A percentile compares a stretch with the other conserved stretches of the same genome.
Evolutionary conservation across 1,284 basidiomycete genomes (phyloP).

Genomic region (Uromyces viciae-fabae): DNA sequence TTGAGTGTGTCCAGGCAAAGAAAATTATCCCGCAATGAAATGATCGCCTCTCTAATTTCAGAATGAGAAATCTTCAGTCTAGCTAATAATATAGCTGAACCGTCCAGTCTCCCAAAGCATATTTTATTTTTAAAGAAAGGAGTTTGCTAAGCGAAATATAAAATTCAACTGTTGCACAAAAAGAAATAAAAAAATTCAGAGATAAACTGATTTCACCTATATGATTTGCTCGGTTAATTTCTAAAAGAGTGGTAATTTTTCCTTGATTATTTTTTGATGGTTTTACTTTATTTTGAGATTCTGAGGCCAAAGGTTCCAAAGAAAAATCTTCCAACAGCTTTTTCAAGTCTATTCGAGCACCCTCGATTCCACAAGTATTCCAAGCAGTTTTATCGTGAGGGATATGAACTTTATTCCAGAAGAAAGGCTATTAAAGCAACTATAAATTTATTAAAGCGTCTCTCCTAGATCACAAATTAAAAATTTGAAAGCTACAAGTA

Average conservation of each 20-base stretch:
- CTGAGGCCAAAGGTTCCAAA: constrained; percentile 59
- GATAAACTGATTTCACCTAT: constrained; percentile 61
- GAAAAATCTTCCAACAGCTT: constrained; percentile 73
- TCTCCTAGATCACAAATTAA: neutral
- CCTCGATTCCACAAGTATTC: constrained; percentile 61
- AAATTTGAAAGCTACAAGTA: neutral
- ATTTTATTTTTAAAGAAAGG: neutral
- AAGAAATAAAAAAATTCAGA: neutral
- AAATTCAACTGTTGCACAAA: constrained; percentile 29
- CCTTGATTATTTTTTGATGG: constrained; percentile 61
- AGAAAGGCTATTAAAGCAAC: constrained; percentile 64
- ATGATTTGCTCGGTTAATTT: constrained; percentile 78
- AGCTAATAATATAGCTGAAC: constrained; percentile 71
- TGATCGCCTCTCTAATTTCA: constrained; percentile 66
- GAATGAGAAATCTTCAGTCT: constrained; percentile 66
- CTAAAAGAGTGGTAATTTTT: constrained; percentile 62
- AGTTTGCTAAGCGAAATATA: neutral
- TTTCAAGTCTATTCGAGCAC: constrained; percentile 60
- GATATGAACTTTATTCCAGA: constrained; percentile 72
- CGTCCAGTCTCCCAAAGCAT: neutral
- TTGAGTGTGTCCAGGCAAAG: constrained; percentile 69
- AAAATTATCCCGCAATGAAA: constrained; percentile 66
- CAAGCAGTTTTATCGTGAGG: constrained; percentile 66
- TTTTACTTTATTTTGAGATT: constrained; percentile 59
- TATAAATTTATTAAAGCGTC: neutral